These are phyloP conservation scores for Botrytis byssoidea DNA, from an alignment of 2,329 filamentous ascomycete species.

Conservation along the genomic window DNA sequence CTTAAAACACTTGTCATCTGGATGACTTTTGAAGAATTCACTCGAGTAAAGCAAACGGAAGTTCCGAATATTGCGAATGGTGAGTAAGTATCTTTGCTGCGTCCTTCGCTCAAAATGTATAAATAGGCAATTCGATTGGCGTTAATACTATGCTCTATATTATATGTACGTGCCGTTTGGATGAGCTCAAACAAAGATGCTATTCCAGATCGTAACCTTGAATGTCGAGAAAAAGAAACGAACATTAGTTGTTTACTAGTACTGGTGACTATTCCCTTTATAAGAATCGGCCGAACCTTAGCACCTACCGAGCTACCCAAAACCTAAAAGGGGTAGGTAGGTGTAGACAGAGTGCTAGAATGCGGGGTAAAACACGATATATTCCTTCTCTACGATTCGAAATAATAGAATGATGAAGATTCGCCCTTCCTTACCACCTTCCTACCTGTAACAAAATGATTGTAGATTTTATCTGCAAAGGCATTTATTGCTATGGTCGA, in stretches of 20 bases:
- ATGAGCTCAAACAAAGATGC: neutral
- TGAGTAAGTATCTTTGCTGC: neutral
- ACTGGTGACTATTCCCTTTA: neutral
- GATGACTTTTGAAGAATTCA: neutral
- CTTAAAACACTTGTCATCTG: neutral
- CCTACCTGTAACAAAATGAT: neutral
- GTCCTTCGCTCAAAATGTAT: neutral
- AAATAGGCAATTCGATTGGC: neutral
- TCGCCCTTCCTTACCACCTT: neutral
- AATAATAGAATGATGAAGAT: neutral
- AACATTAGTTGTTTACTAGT: neutral
- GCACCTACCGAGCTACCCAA: neutral
- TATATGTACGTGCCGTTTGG: neutral
- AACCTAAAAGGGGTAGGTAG: neutral
- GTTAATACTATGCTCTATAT: neutral
- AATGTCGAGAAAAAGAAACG: neutral
- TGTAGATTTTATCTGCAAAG: no score
- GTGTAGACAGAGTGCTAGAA: neutral
- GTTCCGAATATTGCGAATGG: rapidly evolving
- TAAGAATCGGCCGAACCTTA: neutral
- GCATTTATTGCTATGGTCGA: neutral
- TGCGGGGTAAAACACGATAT: neutral
- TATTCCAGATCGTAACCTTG: neutral
- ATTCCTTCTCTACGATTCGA: no score
- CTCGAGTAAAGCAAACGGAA: neutral